These are phyloP conservation scores for Microcyclospora pomicola DNA, from an alignment of 2,329 filamentous ascomycete species.

Conservation along the genomic window DNA sequence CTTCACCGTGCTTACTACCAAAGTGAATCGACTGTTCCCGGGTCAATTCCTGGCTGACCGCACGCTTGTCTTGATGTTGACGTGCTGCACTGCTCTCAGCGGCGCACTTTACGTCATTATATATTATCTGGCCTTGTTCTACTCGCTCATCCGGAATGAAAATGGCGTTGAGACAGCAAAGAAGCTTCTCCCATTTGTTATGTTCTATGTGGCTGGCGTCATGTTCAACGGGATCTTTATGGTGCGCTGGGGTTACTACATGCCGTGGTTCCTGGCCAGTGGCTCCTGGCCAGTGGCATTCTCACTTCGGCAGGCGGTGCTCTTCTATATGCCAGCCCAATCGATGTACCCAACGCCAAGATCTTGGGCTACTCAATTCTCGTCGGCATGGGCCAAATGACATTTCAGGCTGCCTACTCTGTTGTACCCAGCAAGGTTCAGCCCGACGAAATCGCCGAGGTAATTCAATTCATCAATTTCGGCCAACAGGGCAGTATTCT, in stretches of 20 bases:
- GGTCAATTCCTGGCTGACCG: constrained; percentile 29
- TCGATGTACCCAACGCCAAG: constrained; percentile 4
- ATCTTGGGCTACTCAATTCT: constrained; percentile 17
- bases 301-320: constrained; percentile 24
- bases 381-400: constrained; percentile 9
- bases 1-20: constrained; percentile 33
- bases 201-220: constrained; percentile 23
- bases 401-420: constrained; percentile 11
- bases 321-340: constrained; percentile 20
- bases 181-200: constrained; percentile 30
- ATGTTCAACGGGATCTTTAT: constrained; percentile 28
- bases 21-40: constrained; percentile 35
- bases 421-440: constrained; percentile 8
- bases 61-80: constrained; percentile 30
- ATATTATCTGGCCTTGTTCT: constrained; percentile 44
- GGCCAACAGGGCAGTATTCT: constrained; percentile 16
- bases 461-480: constrained; percentile 6
- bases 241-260: constrained; percentile 26
- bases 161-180: constrained; percentile 28
- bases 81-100: constrained; percentile 19
- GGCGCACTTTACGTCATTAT: constrained; percentile 25
- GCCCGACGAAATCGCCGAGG: constrained; percentile 1
- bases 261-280: constrained; percentile 28
- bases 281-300: constrained; percentile 23
- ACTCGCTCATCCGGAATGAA: constrained; percentile 38